Conservation (phyloP, 2,329 filamentous ascomycete genomes). For the Stachybotrys chlorohalonatus region DNA sequence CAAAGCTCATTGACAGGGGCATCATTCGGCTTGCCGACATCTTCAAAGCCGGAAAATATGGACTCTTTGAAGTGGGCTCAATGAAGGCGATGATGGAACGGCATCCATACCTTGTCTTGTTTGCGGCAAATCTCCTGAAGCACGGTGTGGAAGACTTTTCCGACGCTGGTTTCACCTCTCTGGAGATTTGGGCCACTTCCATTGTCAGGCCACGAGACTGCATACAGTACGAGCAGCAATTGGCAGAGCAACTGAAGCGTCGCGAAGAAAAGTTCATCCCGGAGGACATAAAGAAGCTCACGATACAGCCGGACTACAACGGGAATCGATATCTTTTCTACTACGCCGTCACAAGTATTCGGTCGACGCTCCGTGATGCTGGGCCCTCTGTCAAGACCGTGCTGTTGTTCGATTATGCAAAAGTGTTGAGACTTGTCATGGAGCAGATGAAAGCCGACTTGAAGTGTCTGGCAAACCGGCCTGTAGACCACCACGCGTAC, state of each 20-base stretch:
- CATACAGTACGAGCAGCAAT: constrained; percentile 38
- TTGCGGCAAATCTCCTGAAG: constrained; percentile 40
- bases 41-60: constrained; percentile 38
- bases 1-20: constrained; percentile 34
- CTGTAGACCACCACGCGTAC: constrained; percentile 35
- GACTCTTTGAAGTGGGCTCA: constrained; percentile 36
- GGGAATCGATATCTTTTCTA: constrained; percentile 41
- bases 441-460: constrained; percentile 45
- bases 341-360: constrained; percentile 39
- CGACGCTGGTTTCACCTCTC: constrained; percentile 32
- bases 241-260: constrained; percentile 36
- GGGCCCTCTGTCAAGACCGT: constrained; percentile 23
- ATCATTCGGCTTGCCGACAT: constrained; percentile 34
- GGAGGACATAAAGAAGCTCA: constrained; percentile 24
- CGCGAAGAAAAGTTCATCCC: constrained; percentile 34
- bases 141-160: constrained; percentile 36
- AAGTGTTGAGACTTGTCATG: constrained; percentile 38
- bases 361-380: constrained; percentile 32
- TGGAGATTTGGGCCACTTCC: constrained; percentile 43
- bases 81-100: constrained; percentile 29
- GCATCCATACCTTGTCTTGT: constrained; percentile 39
- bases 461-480: constrained; percentile 21
- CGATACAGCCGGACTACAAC: constrained; percentile 34
- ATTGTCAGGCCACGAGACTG: constrained; percentile 39
- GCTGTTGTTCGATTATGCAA: constrained; percentile 30